Conservation (phyloP, 2,329 filamentous ascomycete species). For the Apiospora aurea region DNA sequence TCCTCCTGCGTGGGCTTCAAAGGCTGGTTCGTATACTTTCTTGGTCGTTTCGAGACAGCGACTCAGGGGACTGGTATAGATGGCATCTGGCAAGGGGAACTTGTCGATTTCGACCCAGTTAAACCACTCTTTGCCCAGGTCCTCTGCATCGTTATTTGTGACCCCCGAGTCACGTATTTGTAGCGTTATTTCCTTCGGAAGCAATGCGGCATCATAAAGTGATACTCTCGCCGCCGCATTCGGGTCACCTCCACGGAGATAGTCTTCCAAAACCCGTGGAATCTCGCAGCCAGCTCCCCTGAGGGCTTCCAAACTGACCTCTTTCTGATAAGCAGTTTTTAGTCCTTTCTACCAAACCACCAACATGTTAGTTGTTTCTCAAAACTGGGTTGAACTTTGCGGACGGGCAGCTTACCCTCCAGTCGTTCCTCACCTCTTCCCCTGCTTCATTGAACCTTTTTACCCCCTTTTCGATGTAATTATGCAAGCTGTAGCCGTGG, state of each 20-base stretch:
- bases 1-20: not conserved
- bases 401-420: constrained; percentile 27
- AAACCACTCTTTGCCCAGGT: constrained; percentile 23
- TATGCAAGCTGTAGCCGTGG: constrained; percentile 29
- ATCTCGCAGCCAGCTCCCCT: not conserved
- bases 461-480: constrained; percentile 25
- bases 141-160: not conserved
- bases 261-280: not conserved
- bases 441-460: constrained; percentile 1
- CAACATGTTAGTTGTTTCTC: not conserved
- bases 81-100: constrained; percentile 26
- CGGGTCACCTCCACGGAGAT: not conserved
- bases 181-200: constrained; percentile 25
- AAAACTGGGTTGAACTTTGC: not conserved
- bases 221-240: not conserved
- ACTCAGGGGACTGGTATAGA: constrained; percentile 31
- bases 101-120: constrained; percentile 18
- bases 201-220: constrained; percentile 28
- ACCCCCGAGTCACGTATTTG: not conserved
- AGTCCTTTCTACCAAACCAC: not conserved
- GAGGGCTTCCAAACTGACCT: not conserved
- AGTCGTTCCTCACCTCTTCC: not conserved
- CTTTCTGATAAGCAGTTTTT: not conserved
- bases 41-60: constrained; percentile 30
- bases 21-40: constrained; percentile 11